Evolutionary conservation across 306 rosid genomes (phyloP).

Genomic region (Purshia tridentata): DNA sequence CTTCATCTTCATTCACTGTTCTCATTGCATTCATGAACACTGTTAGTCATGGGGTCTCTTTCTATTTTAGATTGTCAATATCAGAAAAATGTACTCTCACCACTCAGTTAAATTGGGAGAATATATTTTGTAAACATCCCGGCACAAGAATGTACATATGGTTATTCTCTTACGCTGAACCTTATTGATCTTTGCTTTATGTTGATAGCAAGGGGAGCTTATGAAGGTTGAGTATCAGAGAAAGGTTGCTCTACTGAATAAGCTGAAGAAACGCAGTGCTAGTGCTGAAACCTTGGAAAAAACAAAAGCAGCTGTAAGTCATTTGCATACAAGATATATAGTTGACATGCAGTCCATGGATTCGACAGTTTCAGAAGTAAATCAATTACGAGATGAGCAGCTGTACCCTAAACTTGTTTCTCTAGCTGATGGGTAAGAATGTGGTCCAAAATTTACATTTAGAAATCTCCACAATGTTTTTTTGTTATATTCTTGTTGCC

Average conservation of each 20-base stretch:
- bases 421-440: slow-evolving; percentile 66
- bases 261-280: slow-evolving; percentile 70
- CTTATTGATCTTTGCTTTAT: neutral
- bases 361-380: slow-evolving; percentile 79
- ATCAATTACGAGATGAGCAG: slow-evolving; percentile 72
- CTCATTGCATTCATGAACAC: neutral
- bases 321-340: slow-evolving; percentile 79
- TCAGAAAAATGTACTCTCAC: neutral
- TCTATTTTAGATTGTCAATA: neutral
- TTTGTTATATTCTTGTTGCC: neutral
- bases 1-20: slow-evolving; percentile 10
- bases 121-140: neutral
- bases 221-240: slow-evolving; percentile 85
- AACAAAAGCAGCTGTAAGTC: slow-evolving; percentile 85
- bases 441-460: neutral
- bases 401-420: slow-evolving; percentile 73
- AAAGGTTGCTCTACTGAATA: slow-evolving; percentile 67
- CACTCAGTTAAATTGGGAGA: neutral
- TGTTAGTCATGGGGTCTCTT: neutral
- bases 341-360: slow-evolving; percentile 96
- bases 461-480: neutral
- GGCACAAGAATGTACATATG: neutral
- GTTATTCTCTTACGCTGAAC: neutral
- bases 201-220: slow-evolving; percentile 81
- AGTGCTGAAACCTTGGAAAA: slow-evolving; percentile 73